phyloP scores from a whole-genome alignment of 202 grass and related monocot species.

The Panicum hallii region DNA sequence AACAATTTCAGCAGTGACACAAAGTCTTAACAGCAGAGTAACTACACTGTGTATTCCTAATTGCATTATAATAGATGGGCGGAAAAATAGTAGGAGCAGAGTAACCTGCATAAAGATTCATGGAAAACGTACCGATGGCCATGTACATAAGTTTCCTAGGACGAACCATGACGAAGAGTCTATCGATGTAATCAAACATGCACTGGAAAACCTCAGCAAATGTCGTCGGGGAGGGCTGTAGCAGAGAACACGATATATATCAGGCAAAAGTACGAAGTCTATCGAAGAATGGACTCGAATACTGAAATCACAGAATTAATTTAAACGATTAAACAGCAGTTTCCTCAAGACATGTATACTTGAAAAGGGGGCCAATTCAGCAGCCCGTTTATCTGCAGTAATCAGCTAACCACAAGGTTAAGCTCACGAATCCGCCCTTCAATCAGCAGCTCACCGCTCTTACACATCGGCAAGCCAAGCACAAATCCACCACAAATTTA shows the following conservation, averaged over 20 bases:
- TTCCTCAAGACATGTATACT: not conserved
- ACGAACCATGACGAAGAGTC: constrained; percentile 95
- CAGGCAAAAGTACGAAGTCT: not conserved
- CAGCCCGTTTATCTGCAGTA: not conserved
- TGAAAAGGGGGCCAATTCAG: not conserved
- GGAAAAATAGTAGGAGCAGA: not conserved
- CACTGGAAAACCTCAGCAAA: constrained; percentile 95
- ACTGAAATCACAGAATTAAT: not conserved
- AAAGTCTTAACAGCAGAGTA: not conserved
- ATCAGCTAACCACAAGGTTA: not conserved
- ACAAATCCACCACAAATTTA: constrained; percentile 26
- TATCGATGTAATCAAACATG: constrained; percentile 99
- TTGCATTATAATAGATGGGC: not conserved
- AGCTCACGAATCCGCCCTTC: not conserved
- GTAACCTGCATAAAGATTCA: constrained; percentile 14
- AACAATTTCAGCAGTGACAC: constrained; percentile 14
- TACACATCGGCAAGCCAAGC: not conserved
- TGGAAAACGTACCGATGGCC: constrained; percentile 78
- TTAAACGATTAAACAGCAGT: not conserved
- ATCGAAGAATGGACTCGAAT: not conserved
- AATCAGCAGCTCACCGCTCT: not conserved
- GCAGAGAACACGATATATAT: constrained; percentile 14
- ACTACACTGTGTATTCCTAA: not conserved
- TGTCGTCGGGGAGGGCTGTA: constrained; percentile 85
- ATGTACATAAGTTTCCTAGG: constrained; percentile 94